Base-by-base conservation (phyloP, 768 basidiomycete genomes). In the Macrolepiota fuliginosa region DNA sequence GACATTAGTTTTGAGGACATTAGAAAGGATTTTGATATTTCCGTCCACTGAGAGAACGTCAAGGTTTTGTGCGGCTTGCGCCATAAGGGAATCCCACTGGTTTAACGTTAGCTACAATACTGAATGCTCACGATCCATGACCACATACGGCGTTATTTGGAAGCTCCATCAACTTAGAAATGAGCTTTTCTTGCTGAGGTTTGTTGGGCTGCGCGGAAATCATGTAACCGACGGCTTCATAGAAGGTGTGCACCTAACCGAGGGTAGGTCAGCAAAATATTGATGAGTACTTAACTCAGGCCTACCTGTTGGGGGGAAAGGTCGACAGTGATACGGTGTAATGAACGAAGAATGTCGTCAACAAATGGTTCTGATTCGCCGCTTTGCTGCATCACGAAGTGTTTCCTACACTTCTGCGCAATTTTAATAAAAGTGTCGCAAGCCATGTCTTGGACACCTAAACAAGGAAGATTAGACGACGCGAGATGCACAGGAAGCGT, bases 401-500 rank as follows among this genome's bases (percentile, higher is more conserved):
- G 97, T 57, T 96, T 84, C 45, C 95, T 84, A 73, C 96, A 98
- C 74, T 98, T 99, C 73, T 99, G 97, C 24, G 97, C 94, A 68
- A 99, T 99, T 78, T 98, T 99, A 81, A 99, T 98, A 77, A 99
- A 99, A 0, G 97, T 99, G 73, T 99, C 97, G 76, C 97, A 99
- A 50, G 97, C 97, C 97, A 99, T 99, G 77, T 99, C 97, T 74
- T 99, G 97, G 11, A 99, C 97, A 79, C 96, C 94, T 92, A 66
- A 45, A 65, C 32, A 60, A 40, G 19, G 53, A 66, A 12, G 56
- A 35, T n/a, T 46, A 13, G 37, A 47, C n/a, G 29, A 4, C n/a
- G 19, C 42, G 42, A 19, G 19, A 15, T 17, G 17, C 4, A n/a
- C 40, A 63, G n/a, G 52, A 24, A 42, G 5, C 17, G n/a, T n/a